These are phyloP conservation scores for Fraxinus xanthoxyloides DNA, from an alignment of 305 asterid genomes.

Conservation along the genomic window DNA sequence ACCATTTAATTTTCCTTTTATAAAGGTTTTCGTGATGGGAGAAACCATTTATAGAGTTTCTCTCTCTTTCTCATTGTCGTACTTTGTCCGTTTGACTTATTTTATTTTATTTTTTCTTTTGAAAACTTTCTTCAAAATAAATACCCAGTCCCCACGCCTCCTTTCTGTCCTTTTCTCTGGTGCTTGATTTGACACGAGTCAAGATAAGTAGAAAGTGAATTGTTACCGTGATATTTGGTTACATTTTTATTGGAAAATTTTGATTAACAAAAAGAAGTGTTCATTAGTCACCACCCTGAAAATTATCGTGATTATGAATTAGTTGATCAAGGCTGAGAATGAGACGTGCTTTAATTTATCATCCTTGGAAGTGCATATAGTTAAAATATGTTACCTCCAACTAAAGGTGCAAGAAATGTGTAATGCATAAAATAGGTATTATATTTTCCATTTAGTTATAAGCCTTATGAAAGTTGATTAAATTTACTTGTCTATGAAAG, in stretches of 20 bases:
- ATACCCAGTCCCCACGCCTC: neutral
- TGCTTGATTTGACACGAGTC: neutral
- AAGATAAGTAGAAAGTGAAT: neutral
- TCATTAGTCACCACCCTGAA: neutral
- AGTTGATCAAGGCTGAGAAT: neutral
- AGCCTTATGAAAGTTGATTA: neutral
- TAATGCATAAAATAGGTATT: neutral
- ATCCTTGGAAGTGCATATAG: neutral
- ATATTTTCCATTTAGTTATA: neutral
- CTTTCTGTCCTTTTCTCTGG: neutral
- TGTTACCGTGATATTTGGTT: neutral
- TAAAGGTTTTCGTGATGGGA: neutral
- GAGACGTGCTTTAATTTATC: neutral
- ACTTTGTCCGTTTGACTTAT: neutral
- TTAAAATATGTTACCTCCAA: neutral
- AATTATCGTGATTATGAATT: neutral
- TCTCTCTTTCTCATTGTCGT: neutral
- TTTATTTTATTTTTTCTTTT: neutral
- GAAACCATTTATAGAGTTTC: neutral
- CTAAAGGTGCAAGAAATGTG: neutral
- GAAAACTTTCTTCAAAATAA: neutral
- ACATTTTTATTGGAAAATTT: neutral
- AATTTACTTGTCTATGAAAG: neutral
- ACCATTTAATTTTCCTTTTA: neutral
- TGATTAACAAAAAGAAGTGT: neutral